Base-by-base conservation (phyloP, 2,329 filamentous ascomycete species). In the Hansfordia pulvinata region DNA sequence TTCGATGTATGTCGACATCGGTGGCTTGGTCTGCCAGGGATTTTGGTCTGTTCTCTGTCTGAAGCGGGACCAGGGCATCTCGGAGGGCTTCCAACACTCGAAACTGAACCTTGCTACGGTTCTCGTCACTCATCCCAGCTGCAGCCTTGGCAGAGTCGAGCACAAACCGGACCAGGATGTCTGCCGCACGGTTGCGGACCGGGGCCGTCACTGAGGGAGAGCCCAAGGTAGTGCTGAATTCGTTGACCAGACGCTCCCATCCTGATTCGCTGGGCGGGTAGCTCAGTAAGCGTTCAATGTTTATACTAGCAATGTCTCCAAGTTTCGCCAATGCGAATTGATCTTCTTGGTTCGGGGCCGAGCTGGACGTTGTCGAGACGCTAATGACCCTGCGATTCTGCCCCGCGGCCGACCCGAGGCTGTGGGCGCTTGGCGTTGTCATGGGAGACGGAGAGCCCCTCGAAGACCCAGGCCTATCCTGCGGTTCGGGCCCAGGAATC, bases 1-100 rank as follows among this genome's bases (percentile, higher is more conserved):
- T 72, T 35, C 76, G 76, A 46, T 93, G 84, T 10, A 93, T 80
- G 29, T 90, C 79, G 11, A 83, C 57, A 37, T 90, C 78, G 0
- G 72, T 73, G 0, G 71, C 54, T 28, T 73, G 69, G 8, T 61
- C 65, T 3, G 68, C 58, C 0, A 77, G 65, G 2, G 69, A 68
- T 2, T 54, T 54, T 8, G 64, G 55, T 3, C 65, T 58, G 17
- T 67, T 58, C 8, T 58, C 53, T 14, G 56, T 52, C 34, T 76
- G 67, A 1, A 88, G 49, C 4, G 68, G 62, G 1, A 55, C 39
- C 17, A 84, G 58, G 10, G 77, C 72, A 35, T 60, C 64, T 30
- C 65, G 69, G 24, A 83, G 60, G 10, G 79, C 72, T 29, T 68
- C 58, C 3, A 93, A 58, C 9, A 88, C 63, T 23, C 77, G 72